Conservation (phyloP, 352 stramenopile species). For the Phytophthora crassamura region DNA sequence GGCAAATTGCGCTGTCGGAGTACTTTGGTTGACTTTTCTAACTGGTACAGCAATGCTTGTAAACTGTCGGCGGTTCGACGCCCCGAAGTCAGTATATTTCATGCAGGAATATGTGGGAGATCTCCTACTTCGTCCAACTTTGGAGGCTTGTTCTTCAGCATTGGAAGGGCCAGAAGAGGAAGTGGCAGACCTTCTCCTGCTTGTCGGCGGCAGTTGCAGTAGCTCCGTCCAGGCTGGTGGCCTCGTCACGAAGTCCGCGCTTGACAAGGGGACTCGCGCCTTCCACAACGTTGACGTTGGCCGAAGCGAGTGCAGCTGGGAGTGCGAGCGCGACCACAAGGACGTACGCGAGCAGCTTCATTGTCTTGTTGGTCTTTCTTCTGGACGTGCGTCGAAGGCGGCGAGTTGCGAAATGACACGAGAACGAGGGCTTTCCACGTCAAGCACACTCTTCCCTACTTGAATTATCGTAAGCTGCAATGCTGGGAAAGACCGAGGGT, state of each 20-base stretch:
- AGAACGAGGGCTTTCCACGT: background rate
- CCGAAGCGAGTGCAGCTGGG: background rate
- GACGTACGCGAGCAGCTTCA: background rate
- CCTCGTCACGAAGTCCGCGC: conserved; percentile 14
- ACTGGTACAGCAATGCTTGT: too few relatives aligned
- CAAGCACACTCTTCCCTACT: background rate
- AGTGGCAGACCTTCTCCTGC: conserved; percentile 25
- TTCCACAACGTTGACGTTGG: background rate
- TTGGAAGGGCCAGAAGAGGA: conserved; percentile 25
- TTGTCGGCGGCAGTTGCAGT: background rate
- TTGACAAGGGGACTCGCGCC: background rate
- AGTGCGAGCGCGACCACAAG: background rate
- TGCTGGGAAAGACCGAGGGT: background rate
- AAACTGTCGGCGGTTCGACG: too few relatives aligned
- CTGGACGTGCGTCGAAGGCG: conserved; percentile 2
- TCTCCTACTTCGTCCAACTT: too few relatives aligned
- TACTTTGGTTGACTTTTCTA: too few relatives aligned
- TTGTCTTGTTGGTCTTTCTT: conserved; percentile 7
- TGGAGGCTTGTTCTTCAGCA: conserved; percentile 8
- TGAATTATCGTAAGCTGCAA: conserved; percentile 1
- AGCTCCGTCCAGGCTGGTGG: conserved; percentile 1
- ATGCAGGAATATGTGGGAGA: too few relatives aligned
- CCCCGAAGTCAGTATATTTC: too few relatives aligned
- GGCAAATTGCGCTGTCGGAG: too few relatives aligned
- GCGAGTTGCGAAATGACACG: background rate